Evolutionary conservation across 108 stramenopile genomes (phyloP), one percentile per base, ranked within the genome.

Genomic region (Aurantiochytrium sp.): DNA sequence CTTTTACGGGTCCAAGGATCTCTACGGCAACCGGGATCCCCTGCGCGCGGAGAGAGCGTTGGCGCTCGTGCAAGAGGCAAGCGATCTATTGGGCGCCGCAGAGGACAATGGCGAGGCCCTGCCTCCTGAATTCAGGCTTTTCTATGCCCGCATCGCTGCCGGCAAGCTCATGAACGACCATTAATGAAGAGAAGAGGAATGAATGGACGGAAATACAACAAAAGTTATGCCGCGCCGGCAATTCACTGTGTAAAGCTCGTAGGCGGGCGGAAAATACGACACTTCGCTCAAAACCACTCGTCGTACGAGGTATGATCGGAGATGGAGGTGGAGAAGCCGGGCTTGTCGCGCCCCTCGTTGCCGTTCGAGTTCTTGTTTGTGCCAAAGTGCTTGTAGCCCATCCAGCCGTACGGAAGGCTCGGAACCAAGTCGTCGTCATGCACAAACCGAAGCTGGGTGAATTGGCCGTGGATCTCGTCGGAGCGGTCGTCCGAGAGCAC

Each of bases 1-100:
- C 87, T 32, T 27, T 68, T 45, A 59, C 48, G 68, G 69, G 19
- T n/a, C 32, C 32, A 87, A 87, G 86, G 87, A 87, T 73, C 31
- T 87, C 31, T 87, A 87, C 69, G 87, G 87, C 1, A 87, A 87
- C 69, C 73, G 73, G 12, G 73, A 81, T 48, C 73, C 73, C 2
- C 73, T 81, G n/a, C 73, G 15, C 30, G 73, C 45, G n/a, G 73
- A 81, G 73, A 6, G 45, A 48, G 73, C 73, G 0, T 24, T 81
- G 12, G n/a, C 39, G 36, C 73, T 81, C 3, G 73, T 81, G 10
- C 45, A 41, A 30, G 34, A 65, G 59, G 59, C 59, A 15, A 65
- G 34, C 32, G 59, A 65, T 65, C 27, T 65, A 6, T 65, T 65
- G 59, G 32, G 34, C 59, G 27, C 59, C 10, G 59, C 59, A 10